Evolutionary conservation across 1,284 basidiomycete genomes (phyloP).

Genomic region (Naganishia sp.): DNA sequence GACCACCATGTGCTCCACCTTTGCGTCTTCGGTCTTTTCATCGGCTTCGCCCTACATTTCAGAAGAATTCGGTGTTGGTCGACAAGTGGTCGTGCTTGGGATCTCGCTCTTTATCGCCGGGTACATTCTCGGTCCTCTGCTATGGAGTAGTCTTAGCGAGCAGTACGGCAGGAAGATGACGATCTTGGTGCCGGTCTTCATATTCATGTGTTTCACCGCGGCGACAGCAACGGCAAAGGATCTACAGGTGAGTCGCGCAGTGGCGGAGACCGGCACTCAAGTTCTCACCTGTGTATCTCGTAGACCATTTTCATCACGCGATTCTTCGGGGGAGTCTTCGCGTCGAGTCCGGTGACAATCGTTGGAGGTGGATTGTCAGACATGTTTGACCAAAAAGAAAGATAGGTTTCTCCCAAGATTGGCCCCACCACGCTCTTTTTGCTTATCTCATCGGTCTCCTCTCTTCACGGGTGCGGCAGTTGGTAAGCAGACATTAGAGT

Average conservation of each 20-base stretch:
- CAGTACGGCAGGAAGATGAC: conserved; percentile 55
- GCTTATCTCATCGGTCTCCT: not conserved
- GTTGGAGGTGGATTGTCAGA: conserved; percentile 68
- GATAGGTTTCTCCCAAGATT: conserved; percentile 6
- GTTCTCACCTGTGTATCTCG: not conserved
- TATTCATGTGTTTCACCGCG: conserved; percentile 44
- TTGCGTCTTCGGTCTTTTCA: conserved; percentile 62
- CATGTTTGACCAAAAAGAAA: conserved; percentile 60
- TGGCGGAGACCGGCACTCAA: too few species aligned
- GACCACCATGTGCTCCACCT: conserved; percentile 60
- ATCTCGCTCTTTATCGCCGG: conserved; percentile 70
- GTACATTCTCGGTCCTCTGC: conserved; percentile 62
- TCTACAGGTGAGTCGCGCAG: conserved; percentile 35
- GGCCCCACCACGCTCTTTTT: not conserved
- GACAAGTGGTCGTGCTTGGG: conserved; percentile 61
- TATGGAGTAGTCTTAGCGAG: conserved; percentile 64
- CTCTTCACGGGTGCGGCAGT: conserved; percentile 20
- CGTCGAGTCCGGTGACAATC: conserved; percentile 41
- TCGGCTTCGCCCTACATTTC: conserved; percentile 64
- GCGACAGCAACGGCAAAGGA: conserved; percentile 48
- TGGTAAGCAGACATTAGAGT: not conserved
- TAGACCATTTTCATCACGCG: conserved; percentile 49
- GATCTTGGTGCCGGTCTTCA: conserved; percentile 38
- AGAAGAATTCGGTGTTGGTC: conserved; percentile 62
- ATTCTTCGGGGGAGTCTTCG: conserved; percentile 45